Conservation (phyloP, 176 grass and related monocot species). For the Zea luxurians region DNA sequence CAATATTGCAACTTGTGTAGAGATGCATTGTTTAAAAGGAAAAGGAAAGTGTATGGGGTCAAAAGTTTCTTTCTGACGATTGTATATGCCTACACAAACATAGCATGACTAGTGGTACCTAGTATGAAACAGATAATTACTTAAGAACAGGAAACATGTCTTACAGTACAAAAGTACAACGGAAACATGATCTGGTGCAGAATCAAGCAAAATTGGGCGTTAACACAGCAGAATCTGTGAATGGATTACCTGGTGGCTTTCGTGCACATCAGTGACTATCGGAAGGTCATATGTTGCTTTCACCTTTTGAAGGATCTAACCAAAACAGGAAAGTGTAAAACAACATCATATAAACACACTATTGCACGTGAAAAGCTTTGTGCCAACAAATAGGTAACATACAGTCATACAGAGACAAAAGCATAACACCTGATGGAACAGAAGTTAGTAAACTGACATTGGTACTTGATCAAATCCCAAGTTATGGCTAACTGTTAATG, state of each 20-base stretch:
- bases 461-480: background rate
- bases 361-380: background rate
- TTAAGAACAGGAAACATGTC: background rate
- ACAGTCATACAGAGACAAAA: too few species aligned
- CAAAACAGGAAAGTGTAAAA: conserved; percentile 11
- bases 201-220: background rate
- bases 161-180: conserved; percentile 20
- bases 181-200: background rate
- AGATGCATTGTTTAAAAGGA: background rate
- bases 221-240: background rate
- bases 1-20: background rate
- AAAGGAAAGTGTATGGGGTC: background rate
- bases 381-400: background rate
- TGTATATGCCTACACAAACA: conserved; percentile 7
- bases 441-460: too few species aligned
- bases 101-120: background rate
- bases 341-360: background rate
- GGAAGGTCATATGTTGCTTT: conserved; percentile 79
- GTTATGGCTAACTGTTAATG: background rate
- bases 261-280: conserved; percentile 90
- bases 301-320: conserved; percentile 93
- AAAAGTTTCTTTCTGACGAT: background rate
- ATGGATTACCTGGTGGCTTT: conserved; percentile 78
- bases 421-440: too few species aligned
- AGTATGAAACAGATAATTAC: conserved; percentile 4